phyloP scores from a whole-genome alignment of 2,329 filamentous ascomycete genomes.

The Atkinsonella hypoxylon region DNA sequence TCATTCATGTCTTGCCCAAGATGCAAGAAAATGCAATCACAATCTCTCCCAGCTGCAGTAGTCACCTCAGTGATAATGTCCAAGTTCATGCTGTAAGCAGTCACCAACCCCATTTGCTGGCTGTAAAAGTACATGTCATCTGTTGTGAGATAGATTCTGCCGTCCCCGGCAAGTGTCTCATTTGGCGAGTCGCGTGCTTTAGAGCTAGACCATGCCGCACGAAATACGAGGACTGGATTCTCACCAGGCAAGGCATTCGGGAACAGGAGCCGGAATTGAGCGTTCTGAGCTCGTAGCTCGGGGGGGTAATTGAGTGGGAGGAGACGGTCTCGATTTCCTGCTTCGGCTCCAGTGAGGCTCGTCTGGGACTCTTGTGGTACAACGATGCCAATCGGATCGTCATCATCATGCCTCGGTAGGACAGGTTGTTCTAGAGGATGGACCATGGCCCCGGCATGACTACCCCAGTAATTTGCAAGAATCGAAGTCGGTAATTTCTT shows the following conservation, averaged over 20 bases:
- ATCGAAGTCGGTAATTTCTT: slow-evolving; percentile 71
- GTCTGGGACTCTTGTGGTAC: slow-evolving; percentile 20
- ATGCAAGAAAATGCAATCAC: slow-evolving; percentile 85
- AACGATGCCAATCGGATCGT: slow-evolving; percentile 30
- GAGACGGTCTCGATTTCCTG: slow-evolving; percentile 31
- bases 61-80: slow-evolving; percentile 78
- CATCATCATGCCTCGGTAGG: slow-evolving; percentile 22
- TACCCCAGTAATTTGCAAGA: slow-evolving; percentile 91
- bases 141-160: slow-evolving; percentile 78
- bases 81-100: slow-evolving; percentile 68
- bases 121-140: slow-evolving; percentile 93
- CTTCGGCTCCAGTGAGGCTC: slow-evolving; percentile 13
- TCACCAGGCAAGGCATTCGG: slow-evolving; percentile 66
- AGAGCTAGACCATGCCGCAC: slow-evolving; percentile 67
- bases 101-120: slow-evolving; percentile 80
- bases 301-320: slow-evolving; percentile 70
- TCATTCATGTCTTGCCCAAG: slow-evolving; percentile 49
- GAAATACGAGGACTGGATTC: slow-evolving; percentile 81
- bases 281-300: slow-evolving; percentile 74
- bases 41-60: slow-evolving; percentile 77
- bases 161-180: slow-evolving; percentile 42
- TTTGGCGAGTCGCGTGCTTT: slow-evolving; percentile 28
- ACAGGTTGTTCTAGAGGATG: slow-evolving; percentile 18
- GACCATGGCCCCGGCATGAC: slow-evolving; percentile 54
- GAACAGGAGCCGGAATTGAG: slow-evolving; percentile 87